phyloP scores from a whole-genome alignment of 1,284 basidiomycete species.

The Cryptococcus floricola region DNA sequence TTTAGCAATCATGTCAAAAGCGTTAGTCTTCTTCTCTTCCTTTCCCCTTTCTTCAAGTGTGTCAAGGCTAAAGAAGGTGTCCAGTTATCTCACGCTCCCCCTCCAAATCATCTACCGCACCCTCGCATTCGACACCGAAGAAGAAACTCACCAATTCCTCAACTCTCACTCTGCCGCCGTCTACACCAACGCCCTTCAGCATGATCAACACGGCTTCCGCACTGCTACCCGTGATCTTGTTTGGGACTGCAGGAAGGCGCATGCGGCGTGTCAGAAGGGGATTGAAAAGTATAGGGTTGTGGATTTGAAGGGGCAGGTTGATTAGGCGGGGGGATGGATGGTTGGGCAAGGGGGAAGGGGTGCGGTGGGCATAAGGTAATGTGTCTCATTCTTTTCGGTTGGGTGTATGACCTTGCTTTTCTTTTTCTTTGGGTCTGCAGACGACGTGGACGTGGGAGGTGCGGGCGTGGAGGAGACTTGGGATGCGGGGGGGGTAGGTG shows the following conservation, averaged over 20 bases:
- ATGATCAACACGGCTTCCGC: constrained; percentile 7
- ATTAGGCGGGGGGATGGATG: constrained; percentile 14
- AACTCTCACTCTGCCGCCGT: constrained; percentile 63
- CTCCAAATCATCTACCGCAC: constrained; percentile 72
- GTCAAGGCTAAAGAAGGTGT: background rate
- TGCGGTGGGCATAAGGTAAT: too few relatives aligned
- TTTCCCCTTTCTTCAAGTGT: background rate
- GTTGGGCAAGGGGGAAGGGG: too few relatives aligned
- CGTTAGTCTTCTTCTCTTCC: constrained; percentile 57
- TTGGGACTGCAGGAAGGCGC: constrained; percentile 54
- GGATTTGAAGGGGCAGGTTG: constrained; percentile 55
- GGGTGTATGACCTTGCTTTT: too few relatives aligned
- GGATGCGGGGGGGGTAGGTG: too few relatives aligned
- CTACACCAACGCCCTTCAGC: constrained; percentile 54
- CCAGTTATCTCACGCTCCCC: constrained; percentile 74
- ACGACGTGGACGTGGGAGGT: too few relatives aligned
- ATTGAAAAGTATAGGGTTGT: constrained; percentile 52
- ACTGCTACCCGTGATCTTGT: constrained; percentile 33
- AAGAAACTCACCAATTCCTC: constrained; percentile 69
- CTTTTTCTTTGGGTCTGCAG: too few relatives aligned
- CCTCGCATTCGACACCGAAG: constrained; percentile 72
- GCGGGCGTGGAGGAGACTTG: too few relatives aligned
- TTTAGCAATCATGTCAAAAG: constrained; percentile 83
- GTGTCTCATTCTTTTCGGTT: too few relatives aligned
- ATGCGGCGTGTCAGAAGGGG: constrained; percentile 47